Conservation (phyloP, 2,329 filamentous ascomycete species). For the Leptodontidium sp. region DNA sequence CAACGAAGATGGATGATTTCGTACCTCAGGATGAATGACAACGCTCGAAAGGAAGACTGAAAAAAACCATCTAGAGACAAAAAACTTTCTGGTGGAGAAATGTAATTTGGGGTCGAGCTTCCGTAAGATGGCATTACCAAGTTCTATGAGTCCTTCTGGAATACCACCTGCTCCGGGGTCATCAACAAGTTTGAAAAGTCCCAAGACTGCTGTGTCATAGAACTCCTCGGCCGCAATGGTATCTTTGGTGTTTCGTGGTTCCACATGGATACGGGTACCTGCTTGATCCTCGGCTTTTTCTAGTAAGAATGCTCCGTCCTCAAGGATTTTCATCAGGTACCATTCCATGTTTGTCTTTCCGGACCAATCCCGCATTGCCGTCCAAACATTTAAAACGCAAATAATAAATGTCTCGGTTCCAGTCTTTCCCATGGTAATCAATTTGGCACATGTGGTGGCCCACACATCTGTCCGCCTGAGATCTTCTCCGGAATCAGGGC, state of each 20-base stretch:
- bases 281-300: conserved; percentile 85
- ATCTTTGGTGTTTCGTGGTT: conserved; percentile 78
- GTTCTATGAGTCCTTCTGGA: conserved; percentile 82
- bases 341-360: conserved; percentile 90
- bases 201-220: conserved; percentile 81
- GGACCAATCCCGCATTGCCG: conserved; percentile 86
- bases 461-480: conserved; percentile 82
- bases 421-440: conserved; percentile 80
- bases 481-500: conserved; percentile 83
- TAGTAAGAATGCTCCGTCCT: conserved; percentile 89
- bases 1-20: conserved; percentile 29
- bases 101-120: conserved; percentile 78
- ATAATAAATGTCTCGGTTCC: conserved; percentile 83
- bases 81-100: conserved; percentile 79
- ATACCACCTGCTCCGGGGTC: conserved; percentile 86
- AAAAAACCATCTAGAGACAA: conserved; percentile 93
- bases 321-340: conserved; percentile 93
- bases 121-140: conserved; percentile 83
- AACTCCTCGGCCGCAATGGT: conserved; percentile 87
- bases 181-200: conserved; percentile 85
- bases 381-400: conserved; percentile 87
- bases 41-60: conserved; percentile 84
- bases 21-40: conserved; percentile 87
- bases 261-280: conserved; percentile 74
- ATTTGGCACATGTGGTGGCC: conserved; percentile 84